Evolutionary conservation across 257 asterid genomes (phyloP), one percentile per base, ranked within the genome.

Genomic region (Przewalskia tangutica): DNA sequence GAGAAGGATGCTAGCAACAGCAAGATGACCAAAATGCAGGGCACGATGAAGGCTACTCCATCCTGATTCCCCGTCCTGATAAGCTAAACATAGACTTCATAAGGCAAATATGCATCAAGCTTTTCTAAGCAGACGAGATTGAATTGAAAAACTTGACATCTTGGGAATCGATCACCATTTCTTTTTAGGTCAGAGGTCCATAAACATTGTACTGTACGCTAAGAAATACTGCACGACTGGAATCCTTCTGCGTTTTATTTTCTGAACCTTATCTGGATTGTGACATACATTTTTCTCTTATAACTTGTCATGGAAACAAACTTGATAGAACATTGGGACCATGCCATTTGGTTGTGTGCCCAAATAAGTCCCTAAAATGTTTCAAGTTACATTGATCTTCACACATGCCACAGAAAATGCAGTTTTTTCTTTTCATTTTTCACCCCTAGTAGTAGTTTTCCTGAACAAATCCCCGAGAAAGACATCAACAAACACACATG

Each of bases 41-140:
- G 98, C 97, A 82, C 98, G 90, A 84, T 96, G 98, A 85, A 96
- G 97, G 90, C 98, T 92, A 85, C 95, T 96, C 98, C 98, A 96
- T 84, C 97, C 98, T 10, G 99, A 96, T 88, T 93, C 99, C 85
- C 98, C 95, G 80, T 94, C 99, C 99, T 96, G 91, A 80, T 40
- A 85, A 82, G 60, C 64, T 50, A 9, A 80, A 36, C 51, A 83
- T 79, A 73, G 60, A 23, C 40, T 73, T 73, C 78, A 20, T 73
- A 48, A 73, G 79, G 42, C 18, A 48, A 20, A 73, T 48, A 20
- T 23, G 48, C 23, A 23, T 48, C 60, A 48, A 48, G 79, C 44
- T 73, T 18, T 73, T 48, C 42, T 12, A 13, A 23, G 23, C 14
- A 23, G 60, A 12, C 13, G 2, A 50, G 79, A 23, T 23, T 14